phyloP scores from a whole-genome alignment of 768 basidiomycete genomes.

The Termitomyces sp. region DNA sequence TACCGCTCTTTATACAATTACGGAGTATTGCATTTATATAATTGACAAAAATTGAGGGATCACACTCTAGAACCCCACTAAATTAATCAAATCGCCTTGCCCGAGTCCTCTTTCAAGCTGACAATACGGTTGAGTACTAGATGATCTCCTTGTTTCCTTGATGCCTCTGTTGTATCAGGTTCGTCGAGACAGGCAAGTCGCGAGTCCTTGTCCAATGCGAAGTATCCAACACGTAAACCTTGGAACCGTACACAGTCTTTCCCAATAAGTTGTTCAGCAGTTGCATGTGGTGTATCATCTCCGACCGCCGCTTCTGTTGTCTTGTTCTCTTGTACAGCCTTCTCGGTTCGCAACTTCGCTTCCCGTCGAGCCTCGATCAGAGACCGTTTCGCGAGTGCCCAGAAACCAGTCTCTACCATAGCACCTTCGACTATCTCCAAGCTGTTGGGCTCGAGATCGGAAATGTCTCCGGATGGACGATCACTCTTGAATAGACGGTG shows the following conservation, averaged over 20 bases:
- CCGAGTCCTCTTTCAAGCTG: slow-evolving; percentile 90
- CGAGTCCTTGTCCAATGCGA: slow-evolving; percentile 87
- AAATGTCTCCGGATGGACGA: slow-evolving; percentile 81
- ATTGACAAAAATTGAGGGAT: not conserved
- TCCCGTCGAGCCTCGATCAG: slow-evolving; percentile 64
- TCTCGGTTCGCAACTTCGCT: slow-evolving; percentile 56
- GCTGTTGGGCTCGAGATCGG: slow-evolving; percentile 81
- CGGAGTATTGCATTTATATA: slow-evolving; percentile 14
- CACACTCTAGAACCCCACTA: not conserved
- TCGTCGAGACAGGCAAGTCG: slow-evolving; percentile 62
- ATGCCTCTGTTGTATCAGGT: slow-evolving; percentile 34
- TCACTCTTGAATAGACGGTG: slow-evolving; percentile 93
- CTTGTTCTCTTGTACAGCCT: slow-evolving; percentile 48
- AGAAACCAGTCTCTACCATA: slow-evolving; percentile 88
- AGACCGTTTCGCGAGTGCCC: slow-evolving; percentile 68
- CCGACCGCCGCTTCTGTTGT: slow-evolving; percentile 23
- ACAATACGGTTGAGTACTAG: slow-evolving; percentile 91
- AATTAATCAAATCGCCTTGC: slow-evolving; percentile 46
- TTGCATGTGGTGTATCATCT: slow-evolving; percentile 66
- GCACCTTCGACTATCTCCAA: slow-evolving; percentile 78
- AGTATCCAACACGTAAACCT: slow-evolving; percentile 93
- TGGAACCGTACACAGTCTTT: slow-evolving; percentile 96
- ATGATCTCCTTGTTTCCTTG: slow-evolving; percentile 65
- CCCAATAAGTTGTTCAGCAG: slow-evolving; percentile 76
- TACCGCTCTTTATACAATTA: slow-evolving; percentile 17